Conservation (phyloP, 495 filamentous ascomycete species). For the Trichocladium antarcticum region DNA sequence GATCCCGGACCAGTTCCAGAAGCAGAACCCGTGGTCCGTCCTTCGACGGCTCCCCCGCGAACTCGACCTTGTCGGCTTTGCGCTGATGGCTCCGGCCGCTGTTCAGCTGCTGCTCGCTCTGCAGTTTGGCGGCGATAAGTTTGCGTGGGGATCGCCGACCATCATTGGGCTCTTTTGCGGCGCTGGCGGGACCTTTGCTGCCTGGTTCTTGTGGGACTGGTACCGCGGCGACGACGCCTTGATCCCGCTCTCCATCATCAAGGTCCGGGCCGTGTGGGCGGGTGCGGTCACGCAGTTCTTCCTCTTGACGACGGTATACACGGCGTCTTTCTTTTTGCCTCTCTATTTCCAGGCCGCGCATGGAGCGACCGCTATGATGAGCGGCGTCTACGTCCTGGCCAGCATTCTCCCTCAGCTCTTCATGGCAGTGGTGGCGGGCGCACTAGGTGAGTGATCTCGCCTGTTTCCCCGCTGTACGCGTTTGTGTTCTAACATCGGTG, state of each 20-base stretch:
- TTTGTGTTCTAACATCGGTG: constrained; percentile 16
- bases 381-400: constrained; percentile 44
- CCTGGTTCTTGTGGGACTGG: constrained; percentile 51
- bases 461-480: too few relatives aligned
- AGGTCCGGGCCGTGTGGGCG: constrained; percentile 49
- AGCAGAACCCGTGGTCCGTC: constrained; percentile 24
- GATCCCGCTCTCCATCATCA: constrained; percentile 54
- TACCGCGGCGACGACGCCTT: constrained; percentile 54
- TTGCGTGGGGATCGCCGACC: constrained; percentile 49
- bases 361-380: constrained; percentile 38
- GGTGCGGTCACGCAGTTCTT: constrained; percentile 40
- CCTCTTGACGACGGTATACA: constrained; percentile 47
- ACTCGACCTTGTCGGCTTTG: constrained; percentile 56
- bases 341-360: constrained; percentile 63
- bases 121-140: constrained; percentile 63
- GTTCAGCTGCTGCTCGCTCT: constrained; percentile 61
- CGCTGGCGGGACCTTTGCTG: constrained; percentile 43
- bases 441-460: constrained; percentile 20
- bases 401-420: constrained; percentile 31
- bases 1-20: constrained; percentile 38
- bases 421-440: constrained; percentile 44
- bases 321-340: constrained; percentile 49
- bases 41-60: constrained; percentile 35
- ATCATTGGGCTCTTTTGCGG: constrained; percentile 57
- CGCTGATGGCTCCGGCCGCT: constrained; percentile 54